Evolutionary conservation across 2,329 filamentous ascomycete genomes (phyloP), one percentile per base, ranked within the genome.

Genomic region (Venturia asperata): DNA sequence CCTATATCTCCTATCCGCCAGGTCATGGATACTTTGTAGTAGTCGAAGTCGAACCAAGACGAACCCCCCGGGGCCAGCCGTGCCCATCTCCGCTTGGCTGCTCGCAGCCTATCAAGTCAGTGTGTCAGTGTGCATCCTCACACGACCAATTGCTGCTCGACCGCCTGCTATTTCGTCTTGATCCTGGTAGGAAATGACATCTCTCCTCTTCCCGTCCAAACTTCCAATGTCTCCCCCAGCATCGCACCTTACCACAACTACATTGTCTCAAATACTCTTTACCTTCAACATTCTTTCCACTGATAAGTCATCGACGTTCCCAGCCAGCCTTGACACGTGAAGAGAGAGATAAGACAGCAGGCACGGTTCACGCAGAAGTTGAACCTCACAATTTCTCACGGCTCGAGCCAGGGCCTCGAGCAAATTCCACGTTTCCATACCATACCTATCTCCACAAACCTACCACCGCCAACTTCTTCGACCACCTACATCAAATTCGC

Each of bases 361-460:
- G 47, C 47, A 52, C 21, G 47, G 47, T 52, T 47, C 47, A 27
- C 39, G 15, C 39, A 11, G 11, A 45, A 45, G 47, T 15, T 27
- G 47, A 27, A 58, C 52, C 15, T 30, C 19, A 37, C 52, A 58
- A 58, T 58, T 58, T 58, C 52, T 58, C 52, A 19, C n/a, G n/a
- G n/a, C n/a, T n/a, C n/a, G 7, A 4, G 30, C 13, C 52, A 34
- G 52, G 52, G 52, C 52, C 6, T 37, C 27, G 19, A 58, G 52
- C 27, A 58, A 62, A 62, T 27, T 47, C 60, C 43, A 62, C 43
- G 60, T 47, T 62, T 42, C 60, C 60, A 42, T 39, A 43, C 39
- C 13, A 13, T 37, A 42, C 39, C 60, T 42, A 27, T 30, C 27
- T 5, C 60, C 39, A 62, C 39, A 39, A 62, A 10, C 58, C 30